Evolutionary conservation across 1,284 basidiomycete species (phyloP).

Genomic region (Rhizoctonia solani): DNA sequence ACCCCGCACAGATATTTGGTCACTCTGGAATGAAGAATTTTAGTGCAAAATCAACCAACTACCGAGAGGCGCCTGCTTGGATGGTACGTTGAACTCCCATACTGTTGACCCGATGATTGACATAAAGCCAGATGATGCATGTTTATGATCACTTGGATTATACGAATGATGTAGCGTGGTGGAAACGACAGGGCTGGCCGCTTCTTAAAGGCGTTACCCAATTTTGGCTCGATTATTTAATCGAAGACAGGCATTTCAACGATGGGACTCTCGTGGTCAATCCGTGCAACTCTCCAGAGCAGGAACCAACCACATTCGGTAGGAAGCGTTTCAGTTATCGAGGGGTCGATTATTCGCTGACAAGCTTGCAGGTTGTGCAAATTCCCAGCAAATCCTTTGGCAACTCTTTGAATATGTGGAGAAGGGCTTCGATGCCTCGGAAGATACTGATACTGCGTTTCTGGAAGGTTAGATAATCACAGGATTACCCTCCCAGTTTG

Average conservation of each 20-base stretch:
- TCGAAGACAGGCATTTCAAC: not conserved
- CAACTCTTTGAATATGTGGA: constrained; percentile 69
- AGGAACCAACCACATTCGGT: not conserved
- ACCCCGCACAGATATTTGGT: constrained; percentile 63
- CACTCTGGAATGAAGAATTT: constrained; percentile 76
- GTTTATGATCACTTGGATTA: constrained; percentile 78
- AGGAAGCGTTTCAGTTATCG: not conserved
- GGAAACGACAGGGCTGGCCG: constrained; percentile 45
- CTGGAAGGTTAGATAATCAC: constrained; percentile 55
- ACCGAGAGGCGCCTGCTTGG: constrained; percentile 71
- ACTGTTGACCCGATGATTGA: not conserved
- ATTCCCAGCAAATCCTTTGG: constrained; percentile 73
- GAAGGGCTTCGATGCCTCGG: constrained; percentile 65
- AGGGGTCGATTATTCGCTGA: not conserved
- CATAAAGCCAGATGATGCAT: constrained; percentile 63
- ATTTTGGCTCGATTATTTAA: not conserved
- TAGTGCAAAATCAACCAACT: constrained; percentile 69
- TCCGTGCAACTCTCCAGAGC: not conserved
- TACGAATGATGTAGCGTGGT: constrained; percentile 68
- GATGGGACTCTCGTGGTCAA: not conserved
- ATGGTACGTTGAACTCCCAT: constrained; percentile 55
- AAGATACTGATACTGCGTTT: constrained; percentile 64
- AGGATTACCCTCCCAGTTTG: not conserved
- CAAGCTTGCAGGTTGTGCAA: constrained; percentile 62
- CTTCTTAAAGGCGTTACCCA: not conserved